phyloP scores from a whole-genome alignment of 768 basidiomycete genomes.

The Mycena crocata region DNA sequence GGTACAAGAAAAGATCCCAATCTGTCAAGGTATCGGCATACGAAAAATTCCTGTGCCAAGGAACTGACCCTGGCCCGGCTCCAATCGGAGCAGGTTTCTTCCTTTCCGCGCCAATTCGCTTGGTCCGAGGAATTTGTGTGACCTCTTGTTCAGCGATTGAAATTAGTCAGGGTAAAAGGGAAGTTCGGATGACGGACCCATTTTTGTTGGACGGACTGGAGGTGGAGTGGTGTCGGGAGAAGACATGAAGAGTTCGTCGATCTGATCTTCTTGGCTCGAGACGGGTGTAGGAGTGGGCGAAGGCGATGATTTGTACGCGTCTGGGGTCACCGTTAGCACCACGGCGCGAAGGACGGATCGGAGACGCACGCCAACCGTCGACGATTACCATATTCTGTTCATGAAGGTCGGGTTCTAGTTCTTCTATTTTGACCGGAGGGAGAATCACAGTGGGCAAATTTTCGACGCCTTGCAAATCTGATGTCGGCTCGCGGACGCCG shows the following conservation, averaged over 20 bases:
- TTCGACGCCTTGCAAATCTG: constrained; percentile 33
- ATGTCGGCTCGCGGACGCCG: constrained; percentile 17
- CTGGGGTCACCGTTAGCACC: constrained; percentile 35
- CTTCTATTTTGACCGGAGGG: constrained; percentile 43
- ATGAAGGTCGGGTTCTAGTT: constrained; percentile 58
- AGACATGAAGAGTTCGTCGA: constrained; percentile 66
- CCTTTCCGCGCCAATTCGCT: constrained; percentile 56
- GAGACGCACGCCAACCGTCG: constrained; percentile 70
- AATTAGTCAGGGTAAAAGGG: not conserved
- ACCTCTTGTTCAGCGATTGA: constrained; percentile 52
- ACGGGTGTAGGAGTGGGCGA: constrained; percentile 55
- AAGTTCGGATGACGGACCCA: constrained; percentile 54
- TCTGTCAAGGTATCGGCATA: constrained; percentile 38
- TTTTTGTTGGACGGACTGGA: constrained; percentile 51
- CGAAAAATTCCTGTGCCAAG: not conserved
- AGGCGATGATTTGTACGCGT: constrained; percentile 55
- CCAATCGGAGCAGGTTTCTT: constrained; percentile 43
- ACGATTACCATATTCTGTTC: constrained; percentile 66
- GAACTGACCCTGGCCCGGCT: constrained; percentile 26
- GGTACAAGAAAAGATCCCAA: constrained; percentile 53
- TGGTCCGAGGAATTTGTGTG: constrained; percentile 63
- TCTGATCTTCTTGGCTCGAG: constrained; percentile 57
- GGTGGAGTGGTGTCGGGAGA: constrained; percentile 60
- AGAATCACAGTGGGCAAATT: constrained; percentile 44
- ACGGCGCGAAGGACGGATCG: not conserved